Evolutionary conservation across 2,329 filamentous ascomycete species (phyloP), one percentile per base, ranked within the genome.

Genomic region (Beauveria rudraprayagi): DNA sequence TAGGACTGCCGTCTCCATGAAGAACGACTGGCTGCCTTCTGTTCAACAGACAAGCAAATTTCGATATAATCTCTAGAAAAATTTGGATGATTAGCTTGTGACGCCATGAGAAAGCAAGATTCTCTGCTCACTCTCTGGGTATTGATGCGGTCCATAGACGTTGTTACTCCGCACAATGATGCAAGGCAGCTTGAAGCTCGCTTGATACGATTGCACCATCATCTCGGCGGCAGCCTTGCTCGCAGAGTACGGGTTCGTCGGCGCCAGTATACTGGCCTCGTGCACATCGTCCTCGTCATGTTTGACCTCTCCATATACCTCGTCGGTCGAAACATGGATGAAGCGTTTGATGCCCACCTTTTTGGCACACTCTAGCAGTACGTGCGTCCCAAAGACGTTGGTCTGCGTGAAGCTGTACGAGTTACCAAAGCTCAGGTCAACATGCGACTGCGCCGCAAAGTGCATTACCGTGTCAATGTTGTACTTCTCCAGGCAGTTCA

Each of bases 121-220:
- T 26, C 9, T 11, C 22, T 14, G 68, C 87, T 73, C 75, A 92
- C 89, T 92, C 76, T 92, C 89, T 0, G 89, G 89, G 71, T 88
- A 92, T 71, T 93, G 90, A 70, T 92, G 89, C 24, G 90, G 90
- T 0, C 90, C 90, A 68, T 92, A 94, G 34, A 93, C 89, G 68
- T 94, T 93, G 77, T 93, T 93, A 71, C 88, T 88, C 55, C 90
- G 82, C 30, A 92, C 87, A 67, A 92, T 90, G 65, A 93, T 90
- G 56, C 86, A 84, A 1, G 90, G 90, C 14, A 94, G 79, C 72
- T 89, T 88, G 78, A 92, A 92, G 73, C 87, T 90, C 76, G 90
- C 91, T 70, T 87, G 83, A 71, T 92, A 94, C n/a, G 89, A 90
- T 71, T 89, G 86, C n/a, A 93, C 89, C 69, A 91, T 80, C 89